These are phyloP conservation scores for Lactarius hatsudake DNA, from an alignment of 768 basidiomycete species.

Conservation along the genomic window DNA sequence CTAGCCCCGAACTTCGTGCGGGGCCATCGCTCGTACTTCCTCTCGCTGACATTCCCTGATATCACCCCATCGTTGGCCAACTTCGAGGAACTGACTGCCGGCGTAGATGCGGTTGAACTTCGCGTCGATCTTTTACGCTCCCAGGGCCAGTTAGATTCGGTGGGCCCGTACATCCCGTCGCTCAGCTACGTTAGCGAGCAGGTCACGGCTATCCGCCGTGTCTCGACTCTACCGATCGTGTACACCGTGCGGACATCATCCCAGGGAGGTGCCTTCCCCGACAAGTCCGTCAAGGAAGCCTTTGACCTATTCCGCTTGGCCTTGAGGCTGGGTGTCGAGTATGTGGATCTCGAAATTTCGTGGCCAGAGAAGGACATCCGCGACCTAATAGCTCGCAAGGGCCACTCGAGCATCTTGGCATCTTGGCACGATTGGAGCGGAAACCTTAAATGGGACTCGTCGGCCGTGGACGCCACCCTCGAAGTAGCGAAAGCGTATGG, in stretches of 20 bases:
- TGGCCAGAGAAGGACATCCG: slow-evolving; percentile 63
- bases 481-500: slow-evolving; percentile 62
- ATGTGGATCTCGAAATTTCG: slow-evolving; percentile 86
- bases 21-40: slow-evolving; percentile 81
- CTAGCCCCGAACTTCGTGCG: slow-evolving; percentile 49
- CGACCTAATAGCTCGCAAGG: slow-evolving; percentile 59
- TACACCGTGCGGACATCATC: slow-evolving; percentile 86
- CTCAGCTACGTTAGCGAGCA: slow-evolving; percentile 75
- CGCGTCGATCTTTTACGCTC: slow-evolving; percentile 84
- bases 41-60: slow-evolving; percentile 91
- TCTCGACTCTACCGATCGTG: slow-evolving; percentile 80
- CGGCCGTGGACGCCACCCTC: slow-evolving; percentile 66
- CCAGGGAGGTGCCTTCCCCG: slow-evolving; percentile 92
- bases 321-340: slow-evolving; percentile 83
- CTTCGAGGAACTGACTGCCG: slow-evolving; percentile 72
- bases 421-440: slow-evolving; percentile 97
- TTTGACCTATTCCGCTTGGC: slow-evolving; percentile 76
- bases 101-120: slow-evolving; percentile 92
- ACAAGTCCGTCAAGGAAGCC: slow-evolving; percentile 66
- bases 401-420: slow-evolving; percentile 76
- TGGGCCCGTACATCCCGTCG: slow-evolving; percentile 59
- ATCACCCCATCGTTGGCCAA: slow-evolving; percentile 62
- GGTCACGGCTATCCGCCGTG: slow-evolving; percentile 71
- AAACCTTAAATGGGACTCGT: slow-evolving; percentile 73
- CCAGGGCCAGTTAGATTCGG: slow-evolving; percentile 44